Conservation (phyloP, 2,329 filamentous ascomycete species). For the Cytospora mali region DNA sequence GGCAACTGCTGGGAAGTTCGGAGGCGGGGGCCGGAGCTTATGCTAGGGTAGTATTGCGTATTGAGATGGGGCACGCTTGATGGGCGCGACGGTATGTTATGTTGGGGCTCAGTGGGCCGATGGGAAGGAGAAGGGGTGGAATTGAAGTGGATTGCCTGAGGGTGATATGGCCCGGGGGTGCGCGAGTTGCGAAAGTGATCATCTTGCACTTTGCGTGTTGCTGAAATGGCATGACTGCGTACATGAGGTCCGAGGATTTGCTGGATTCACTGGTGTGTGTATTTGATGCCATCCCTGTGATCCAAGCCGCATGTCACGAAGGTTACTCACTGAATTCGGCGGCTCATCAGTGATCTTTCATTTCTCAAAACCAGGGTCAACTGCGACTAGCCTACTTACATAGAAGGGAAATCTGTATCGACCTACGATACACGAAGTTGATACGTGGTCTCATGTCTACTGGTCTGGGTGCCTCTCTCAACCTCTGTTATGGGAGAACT, state of each 20-base stretch:
- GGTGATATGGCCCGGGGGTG: background rate
- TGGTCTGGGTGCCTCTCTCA: background rate
- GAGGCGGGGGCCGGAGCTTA: constrained; percentile 39
- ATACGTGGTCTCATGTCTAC: background rate
- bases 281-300: too few species aligned
- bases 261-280: too few species aligned
- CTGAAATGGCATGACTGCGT: too few species aligned
- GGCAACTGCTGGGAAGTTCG: constrained; percentile 41
- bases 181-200: too few species aligned
- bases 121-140: constrained; percentile 42
- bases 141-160: constrained; percentile 45
- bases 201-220: too few species aligned
- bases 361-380: too few species aligned
- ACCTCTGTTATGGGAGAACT: background rate
- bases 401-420: too few species aligned
- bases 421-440: background rate
- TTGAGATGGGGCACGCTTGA: constrained; percentile 46
- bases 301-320: too few species aligned
- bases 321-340: too few species aligned
- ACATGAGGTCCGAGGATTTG: too few species aligned
- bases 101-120: constrained; percentile 47
- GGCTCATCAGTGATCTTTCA: too few species aligned
- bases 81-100: constrained; percentile 43
- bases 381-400: too few species aligned
- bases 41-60: constrained; percentile 41